These are phyloP conservation scores for Boehmeria nivea DNA, from an alignment of 306 rosid species.

Conservation along the genomic window DNA sequence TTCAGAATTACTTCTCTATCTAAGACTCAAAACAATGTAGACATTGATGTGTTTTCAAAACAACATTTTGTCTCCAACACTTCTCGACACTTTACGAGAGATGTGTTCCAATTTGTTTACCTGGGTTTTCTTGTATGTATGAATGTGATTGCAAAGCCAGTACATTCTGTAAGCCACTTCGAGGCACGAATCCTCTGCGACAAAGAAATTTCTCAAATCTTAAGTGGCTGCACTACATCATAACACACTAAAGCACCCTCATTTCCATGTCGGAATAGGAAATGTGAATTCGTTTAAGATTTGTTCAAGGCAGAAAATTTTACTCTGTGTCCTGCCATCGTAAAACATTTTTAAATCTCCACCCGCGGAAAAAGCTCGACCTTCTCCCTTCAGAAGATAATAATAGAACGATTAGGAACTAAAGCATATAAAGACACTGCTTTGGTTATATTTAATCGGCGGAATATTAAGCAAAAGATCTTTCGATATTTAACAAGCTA, in stretches of 20 bases:
- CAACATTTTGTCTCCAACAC: no score
- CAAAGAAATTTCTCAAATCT: slow-evolving; percentile 13
- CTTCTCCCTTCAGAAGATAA: slow-evolving; percentile 58
- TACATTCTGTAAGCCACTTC: slow-evolving; percentile 86
- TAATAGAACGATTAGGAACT: not conserved
- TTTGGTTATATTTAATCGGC: no score
- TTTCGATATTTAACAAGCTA: no score
- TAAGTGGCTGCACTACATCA: not conserved
- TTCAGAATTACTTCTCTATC: slow-evolving; percentile 6
- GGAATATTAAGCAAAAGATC: no score
- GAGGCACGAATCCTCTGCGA: slow-evolving; percentile 80
- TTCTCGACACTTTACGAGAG: no score
- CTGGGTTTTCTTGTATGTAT: slow-evolving; percentile 83
- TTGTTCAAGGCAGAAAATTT: slow-evolving; percentile 1
- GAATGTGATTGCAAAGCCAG: slow-evolving; percentile 91
- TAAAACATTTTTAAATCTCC: slow-evolving; percentile 90
- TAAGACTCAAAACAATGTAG: no score
- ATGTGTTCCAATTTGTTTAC: slow-evolving; percentile 22
- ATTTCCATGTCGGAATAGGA: not conserved
- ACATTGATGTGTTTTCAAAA: no score
- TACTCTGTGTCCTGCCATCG: slow-evolving; percentile 68
- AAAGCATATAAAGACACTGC: not conserved
- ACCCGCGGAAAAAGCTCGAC: slow-evolving; percentile 92
- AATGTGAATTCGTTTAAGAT: not conserved
- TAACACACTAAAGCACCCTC: no score